Evolutionary conservation across 78 protist species (phyloP), one percentile per base, ranked within the genome.

Genomic region (Paratrimastix pyriformis): DNA sequence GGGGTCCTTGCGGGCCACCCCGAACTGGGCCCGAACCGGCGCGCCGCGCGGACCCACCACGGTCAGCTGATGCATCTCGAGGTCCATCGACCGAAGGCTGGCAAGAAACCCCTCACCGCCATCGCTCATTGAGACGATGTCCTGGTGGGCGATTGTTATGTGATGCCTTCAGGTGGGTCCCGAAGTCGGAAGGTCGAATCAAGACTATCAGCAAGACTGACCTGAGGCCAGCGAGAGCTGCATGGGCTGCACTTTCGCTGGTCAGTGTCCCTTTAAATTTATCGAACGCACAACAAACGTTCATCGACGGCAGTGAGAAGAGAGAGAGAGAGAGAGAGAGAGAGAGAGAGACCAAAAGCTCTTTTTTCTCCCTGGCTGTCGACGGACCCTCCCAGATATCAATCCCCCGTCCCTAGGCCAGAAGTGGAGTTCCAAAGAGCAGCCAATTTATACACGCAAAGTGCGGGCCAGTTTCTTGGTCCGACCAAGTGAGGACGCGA

Each of bases 61-160:
- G 29, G 29, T 29, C 7, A 32, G 39, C 32, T 24, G 9, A 26
- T 30, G 21, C 21, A 15, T 32, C 11, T 66, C 77, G 26, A 32
- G 70, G 29, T 11, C 7, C n/a, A 65, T 21, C 39, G 7, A 9
- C 13, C 29, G 30, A 29, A 74, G 11, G 29, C 60, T 11, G 30
- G 59, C 26, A 11, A 74, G 37, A 58, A 74, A 74, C 30, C 70
- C 40, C 26, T 74, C 77, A 58, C 77, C 77, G 9, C 77, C 77
- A 74, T 74, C 77, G 11, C 77, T 65, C 29, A 74, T 64, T 15
- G 68, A 37, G 30, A 50, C 55, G n/a, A n/a, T n/a, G n/a, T n/a
- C n/a, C n/a, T n/a, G n/a, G n/a, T n/a, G n/a, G n/a, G n/a, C n/a
- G n/a, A n/a, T n/a, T n/a, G n/a, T n/a, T n/a, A n/a, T n/a, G n/a